A percentile compares a stretch with the other conserved stretches of the same genome.
These are phyloP conservation scores for Yamadazyma pseudoaaseri DNA, from an alignment of 1,139 yeast genomes.

Conservation along the genomic window DNA sequence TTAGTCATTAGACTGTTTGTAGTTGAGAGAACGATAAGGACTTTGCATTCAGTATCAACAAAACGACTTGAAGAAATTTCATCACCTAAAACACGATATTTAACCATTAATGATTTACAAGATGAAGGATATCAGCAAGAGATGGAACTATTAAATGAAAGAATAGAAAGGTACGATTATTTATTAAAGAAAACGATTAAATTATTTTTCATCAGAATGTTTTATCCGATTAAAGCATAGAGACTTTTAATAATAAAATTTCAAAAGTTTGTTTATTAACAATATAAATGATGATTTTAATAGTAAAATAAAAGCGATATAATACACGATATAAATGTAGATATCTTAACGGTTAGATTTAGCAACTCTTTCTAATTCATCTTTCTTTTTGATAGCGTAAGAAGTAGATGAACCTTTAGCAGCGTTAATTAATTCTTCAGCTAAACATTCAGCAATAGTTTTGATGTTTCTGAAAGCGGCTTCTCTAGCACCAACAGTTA, in stretches of 20 bases:
- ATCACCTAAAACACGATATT: constrained; percentile 12
- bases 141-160: constrained; percentile 16
- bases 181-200: constrained; percentile 13
- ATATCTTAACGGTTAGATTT: constrained; percentile 95
- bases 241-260: constrained; percentile 1
- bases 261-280: constrained; percentile 9
- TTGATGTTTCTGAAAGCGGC: constrained; percentile 99
- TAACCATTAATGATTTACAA: constrained; percentile 13
- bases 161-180: constrained; percentile 20
- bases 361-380: constrained; percentile 99
- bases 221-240: constrained; percentile 26
- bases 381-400: constrained; percentile 99
- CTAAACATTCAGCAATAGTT: constrained; percentile 99
- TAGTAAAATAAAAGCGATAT: constrained; percentile 9
- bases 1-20: constrained; percentile 32
- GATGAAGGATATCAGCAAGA: constrained; percentile 10
- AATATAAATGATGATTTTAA: constrained; percentile 8
- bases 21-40: constrained; percentile 19
- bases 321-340: constrained; percentile 15
- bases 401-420: constrained; percentile 99
- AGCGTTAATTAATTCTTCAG: constrained; percentile 99
- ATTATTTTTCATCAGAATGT: constrained; percentile 18
- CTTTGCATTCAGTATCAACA: constrained; percentile 11
- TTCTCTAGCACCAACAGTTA: constrained; percentile 99
- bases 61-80: constrained; percentile 7